Evolutionary conservation across 805 yeast species (phyloP).

Genomic region (Metschnikowia arizonensis): DNA sequence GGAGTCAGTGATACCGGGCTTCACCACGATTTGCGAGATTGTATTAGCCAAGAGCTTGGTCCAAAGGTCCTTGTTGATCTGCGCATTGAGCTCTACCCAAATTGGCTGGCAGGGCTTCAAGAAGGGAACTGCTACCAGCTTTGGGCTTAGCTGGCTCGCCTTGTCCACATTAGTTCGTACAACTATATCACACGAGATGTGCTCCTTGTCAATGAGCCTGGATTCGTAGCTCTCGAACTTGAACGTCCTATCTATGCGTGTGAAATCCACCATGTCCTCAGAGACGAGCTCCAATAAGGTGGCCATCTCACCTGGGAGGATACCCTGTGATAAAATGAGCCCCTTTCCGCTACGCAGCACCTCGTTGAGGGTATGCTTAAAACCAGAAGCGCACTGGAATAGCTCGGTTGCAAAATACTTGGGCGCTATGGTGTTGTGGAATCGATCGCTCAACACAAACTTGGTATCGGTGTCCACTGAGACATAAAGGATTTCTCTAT

Average conservation of each 20-base stretch:
- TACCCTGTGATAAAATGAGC: conserved; percentile 48
- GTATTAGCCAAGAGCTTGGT: conserved; percentile 46
- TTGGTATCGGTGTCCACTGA: conserved; percentile 42
- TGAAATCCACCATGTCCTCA: conserved; percentile 16
- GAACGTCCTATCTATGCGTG: conserved; percentile 49
- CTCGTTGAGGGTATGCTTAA: conserved; percentile 41
- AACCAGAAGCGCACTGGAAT: conserved; percentile 44
- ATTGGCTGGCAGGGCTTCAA: conserved; percentile 60
- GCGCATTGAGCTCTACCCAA: conserved; percentile 70
- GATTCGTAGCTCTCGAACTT: conserved; percentile 67
- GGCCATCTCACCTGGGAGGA: conserved; percentile 61
- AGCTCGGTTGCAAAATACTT: conserved; percentile 35
- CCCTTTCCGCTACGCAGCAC: conserved; percentile 50
- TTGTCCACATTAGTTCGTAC: conserved; percentile 23
- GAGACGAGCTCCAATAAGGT: conserved; percentile 55
- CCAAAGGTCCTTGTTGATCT: conserved; percentile 61
- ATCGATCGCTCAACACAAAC: conserved; percentile 54
- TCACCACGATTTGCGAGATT: conserved; percentile 29
- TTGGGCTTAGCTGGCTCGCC: conserved; percentile 3
- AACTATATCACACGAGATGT: conserved; percentile 60
- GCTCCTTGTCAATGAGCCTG: conserved; percentile 64
- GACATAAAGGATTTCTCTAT: conserved; percentile 50
- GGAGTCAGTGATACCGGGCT: conserved; percentile 34
- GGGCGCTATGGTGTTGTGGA: conserved; percentile 36
- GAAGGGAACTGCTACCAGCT: conserved; percentile 45